These are phyloP conservation scores for Crithidia bombi DNA, from an alignment of 208 protist species.

Conservation along the genomic window DNA sequence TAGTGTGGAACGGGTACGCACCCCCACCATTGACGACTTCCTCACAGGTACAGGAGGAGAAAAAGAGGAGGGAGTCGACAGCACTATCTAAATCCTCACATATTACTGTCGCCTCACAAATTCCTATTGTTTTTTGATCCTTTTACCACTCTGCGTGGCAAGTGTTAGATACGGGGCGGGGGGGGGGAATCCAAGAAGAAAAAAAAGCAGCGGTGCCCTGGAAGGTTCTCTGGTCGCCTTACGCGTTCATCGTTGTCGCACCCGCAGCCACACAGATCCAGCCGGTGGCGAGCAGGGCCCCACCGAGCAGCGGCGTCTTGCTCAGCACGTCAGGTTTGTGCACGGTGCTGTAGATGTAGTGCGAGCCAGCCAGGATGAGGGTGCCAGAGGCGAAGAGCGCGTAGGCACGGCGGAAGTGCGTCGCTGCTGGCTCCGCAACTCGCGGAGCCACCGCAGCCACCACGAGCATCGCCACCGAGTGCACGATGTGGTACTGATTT, in stretches of 20 bases:
- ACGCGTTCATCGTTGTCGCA: slow-evolving; percentile 11
- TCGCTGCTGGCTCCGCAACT: slow-evolving; percentile 19
- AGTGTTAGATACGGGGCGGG: no score
- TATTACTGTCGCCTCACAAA: no score
- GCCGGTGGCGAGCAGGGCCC: slow-evolving; percentile 37
- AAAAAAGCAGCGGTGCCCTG: not conserved
- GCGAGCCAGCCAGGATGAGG: slow-evolving; percentile 31
- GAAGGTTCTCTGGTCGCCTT: not conserved
- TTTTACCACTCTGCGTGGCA: no score
- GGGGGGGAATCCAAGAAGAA: no score
- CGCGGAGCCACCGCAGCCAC: slow-evolving; percentile 42
- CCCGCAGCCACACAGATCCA: slow-evolving; percentile 42
- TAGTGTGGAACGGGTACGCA: no score
- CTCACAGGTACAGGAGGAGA: no score
- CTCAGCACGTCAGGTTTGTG: slow-evolving; percentile 50
- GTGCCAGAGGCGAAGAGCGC: slow-evolving; percentile 43
- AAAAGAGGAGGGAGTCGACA: no score
- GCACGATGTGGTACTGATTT: slow-evolving; percentile 76
- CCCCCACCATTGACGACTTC: no score
- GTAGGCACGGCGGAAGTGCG: slow-evolving; percentile 44
- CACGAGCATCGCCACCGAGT: slow-evolving; percentile 64
- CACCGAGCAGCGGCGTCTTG: slow-evolving; percentile 33
- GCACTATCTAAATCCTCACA: no score
- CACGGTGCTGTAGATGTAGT: slow-evolving; percentile 50
- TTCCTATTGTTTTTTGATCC: no score